Evolutionary conservation across 176 grass and related monocot species (phyloP).

Genomic region (maize (Zea mays)): DNA sequence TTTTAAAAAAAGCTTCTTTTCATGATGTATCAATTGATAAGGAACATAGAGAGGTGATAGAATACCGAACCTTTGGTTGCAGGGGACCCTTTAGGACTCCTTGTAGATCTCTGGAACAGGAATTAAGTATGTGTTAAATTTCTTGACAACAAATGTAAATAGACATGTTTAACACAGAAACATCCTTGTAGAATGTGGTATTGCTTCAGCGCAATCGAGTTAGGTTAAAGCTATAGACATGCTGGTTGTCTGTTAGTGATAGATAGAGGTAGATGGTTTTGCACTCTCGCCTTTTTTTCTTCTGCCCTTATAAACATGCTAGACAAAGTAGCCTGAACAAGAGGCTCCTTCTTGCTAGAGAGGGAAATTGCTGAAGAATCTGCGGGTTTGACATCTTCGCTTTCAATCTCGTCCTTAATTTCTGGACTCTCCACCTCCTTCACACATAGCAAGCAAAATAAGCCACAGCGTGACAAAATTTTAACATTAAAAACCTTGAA

Average conservation of each 20-base stretch:
- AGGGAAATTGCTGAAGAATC: slow-evolving; percentile 37
- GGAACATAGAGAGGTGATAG: slow-evolving; percentile 13
- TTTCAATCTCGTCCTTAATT: slow-evolving; percentile 44
- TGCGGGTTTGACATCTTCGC: slow-evolving; percentile 39
- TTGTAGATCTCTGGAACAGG: slow-evolving; percentile 54
- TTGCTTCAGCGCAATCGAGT: slow-evolving; percentile 17
- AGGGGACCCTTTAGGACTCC: slow-evolving; percentile 49
- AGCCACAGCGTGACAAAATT: slow-evolving; percentile 6
- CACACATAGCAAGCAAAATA: slow-evolving; percentile 17
- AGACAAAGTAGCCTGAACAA: slow-evolving; percentile 86
- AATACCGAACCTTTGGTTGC: slow-evolving; percentile 53
- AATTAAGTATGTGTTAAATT: slow-evolving; percentile 23
- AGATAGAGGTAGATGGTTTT: slow-evolving; percentile 16
- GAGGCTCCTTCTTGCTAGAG: slow-evolving; percentile 54
- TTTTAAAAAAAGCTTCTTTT: not conserved
- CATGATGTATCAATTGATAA: not conserved
- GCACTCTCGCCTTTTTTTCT: slow-evolving; percentile 57
- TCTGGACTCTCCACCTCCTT: slow-evolving; percentile 31
- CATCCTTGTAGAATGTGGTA: not conserved
- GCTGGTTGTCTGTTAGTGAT: too few relatives aligned
- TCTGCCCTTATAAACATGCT: slow-evolving; percentile 67
- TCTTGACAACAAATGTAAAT: slow-evolving; percentile 8
- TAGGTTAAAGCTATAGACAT: not conserved
- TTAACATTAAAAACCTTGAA: slow-evolving; percentile 39
- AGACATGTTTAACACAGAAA: not conserved